Evolutionary conservation across 768 basidiomycete species (phyloP), one percentile per base, ranked within the genome.

Genomic region (Lentinula boryana): DNA sequence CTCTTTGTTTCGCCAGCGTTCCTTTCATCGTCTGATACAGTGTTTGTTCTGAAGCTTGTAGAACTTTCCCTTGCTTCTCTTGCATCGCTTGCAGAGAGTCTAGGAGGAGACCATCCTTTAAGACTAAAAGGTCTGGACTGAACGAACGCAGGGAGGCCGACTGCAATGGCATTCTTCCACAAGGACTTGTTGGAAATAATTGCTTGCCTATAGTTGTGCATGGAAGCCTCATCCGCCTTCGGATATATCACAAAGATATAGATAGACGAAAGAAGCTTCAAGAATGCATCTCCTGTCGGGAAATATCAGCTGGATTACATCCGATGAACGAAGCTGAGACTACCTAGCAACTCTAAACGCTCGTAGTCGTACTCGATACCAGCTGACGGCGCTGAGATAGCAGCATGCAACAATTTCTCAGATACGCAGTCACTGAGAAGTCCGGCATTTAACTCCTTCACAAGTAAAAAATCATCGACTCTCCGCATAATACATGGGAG

Each of bases 341-440:
- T 66, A 92, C 91, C 93, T 15, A 94, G 79, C 54, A 93, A 77
- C 70, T 94, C 93, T 50, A 93, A 74, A 38, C 93, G 84, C 72
- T 95, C 91, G 71, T 95, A 95, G 73, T 95, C 82, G 62, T 80
- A 79, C 64, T 89, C 90, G 51, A 82, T 78, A 33, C 82, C 81
- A 36, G 85, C 85, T 8, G 89, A 85, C 7, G 89, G 87, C 0
- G 91, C 76, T 63, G 85, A 86, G 43, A 92, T 75, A 9, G 93
- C 90, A 41, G 79, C 75, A 52, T 85, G 79, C 43, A 95, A 74
- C 23, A 83, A 75, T 32, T 80, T 72, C 66, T 89, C 87, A 15
- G 77, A 71, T 48, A 95, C 80, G n/a, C 76, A 71, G 68, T 85
- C 75, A 63, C 81, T 72, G 68, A 95, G 89, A 43, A 87, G 72